phyloP scores from a whole-genome alignment of 2,329 filamentous ascomycete species.

The Rosellinia necatrix region DNA sequence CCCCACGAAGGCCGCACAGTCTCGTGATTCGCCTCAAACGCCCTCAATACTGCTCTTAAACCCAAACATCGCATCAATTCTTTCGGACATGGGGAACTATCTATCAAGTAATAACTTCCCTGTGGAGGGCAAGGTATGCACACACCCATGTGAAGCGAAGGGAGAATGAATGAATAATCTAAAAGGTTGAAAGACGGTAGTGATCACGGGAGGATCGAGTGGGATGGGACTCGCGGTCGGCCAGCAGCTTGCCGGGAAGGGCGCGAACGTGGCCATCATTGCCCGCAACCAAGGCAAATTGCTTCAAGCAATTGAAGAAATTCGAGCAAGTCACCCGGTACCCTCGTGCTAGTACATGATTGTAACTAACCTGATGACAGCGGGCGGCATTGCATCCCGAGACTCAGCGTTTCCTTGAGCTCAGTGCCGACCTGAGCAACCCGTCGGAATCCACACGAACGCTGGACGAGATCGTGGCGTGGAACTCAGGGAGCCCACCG shows the following conservation, averaged over 20 bases:
- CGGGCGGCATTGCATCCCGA: slow-evolving; percentile 53
- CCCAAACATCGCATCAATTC: too few relatives aligned
- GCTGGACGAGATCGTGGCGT: slow-evolving; percentile 61
- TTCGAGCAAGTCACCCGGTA: slow-evolving; percentile 48
- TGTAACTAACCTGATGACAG: slow-evolving; percentile 38
- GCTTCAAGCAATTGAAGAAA: slow-evolving; percentile 57
- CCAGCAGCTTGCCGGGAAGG: slow-evolving; percentile 65
- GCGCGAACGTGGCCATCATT: slow-evolving; percentile 71
- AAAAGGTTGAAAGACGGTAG: slow-evolving; percentile 58
- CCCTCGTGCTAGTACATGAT: not conserved
- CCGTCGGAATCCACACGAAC: slow-evolving; percentile 61
- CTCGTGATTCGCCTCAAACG: too few relatives aligned
- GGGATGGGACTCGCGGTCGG: slow-evolving; percentile 70
- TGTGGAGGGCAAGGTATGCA: slow-evolving; percentile 62
- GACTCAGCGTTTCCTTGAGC: slow-evolving; percentile 65
- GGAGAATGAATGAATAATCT: not conserved
- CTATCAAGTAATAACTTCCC: slow-evolving; percentile 58
- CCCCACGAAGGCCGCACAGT: too few relatives aligned
- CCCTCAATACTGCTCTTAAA: too few relatives aligned
- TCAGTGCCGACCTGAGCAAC: slow-evolving; percentile 67
- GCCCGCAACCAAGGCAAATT: slow-evolving; percentile 67
- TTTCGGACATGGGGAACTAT: slow-evolving; percentile 19
- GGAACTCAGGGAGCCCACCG: slow-evolving; percentile 60
- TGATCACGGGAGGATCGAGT: slow-evolving; percentile 73
- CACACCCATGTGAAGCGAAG: not conserved